Conservation (phyloP, 2,329 filamentous ascomycete species). For the Cladosporium velox region DNA sequence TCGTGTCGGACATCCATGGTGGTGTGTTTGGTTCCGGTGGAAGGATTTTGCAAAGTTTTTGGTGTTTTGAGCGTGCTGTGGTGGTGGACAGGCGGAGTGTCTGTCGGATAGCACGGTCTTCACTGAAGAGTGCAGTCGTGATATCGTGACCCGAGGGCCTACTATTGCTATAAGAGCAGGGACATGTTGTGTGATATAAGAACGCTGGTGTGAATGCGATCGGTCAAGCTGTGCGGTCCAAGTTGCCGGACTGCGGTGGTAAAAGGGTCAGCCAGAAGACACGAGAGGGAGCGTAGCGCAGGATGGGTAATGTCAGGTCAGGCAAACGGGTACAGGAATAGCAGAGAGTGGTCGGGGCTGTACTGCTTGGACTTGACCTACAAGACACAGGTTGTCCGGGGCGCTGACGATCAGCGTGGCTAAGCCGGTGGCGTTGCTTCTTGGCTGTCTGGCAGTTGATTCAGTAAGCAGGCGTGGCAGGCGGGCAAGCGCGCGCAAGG, state of each 20-base stretch:
- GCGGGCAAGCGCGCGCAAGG: not conserved
- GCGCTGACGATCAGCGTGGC: constrained; percentile 19
- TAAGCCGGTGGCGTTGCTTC: constrained; percentile 12
- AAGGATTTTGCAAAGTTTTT: constrained; percentile 9
- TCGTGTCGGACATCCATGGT: constrained; percentile 23
- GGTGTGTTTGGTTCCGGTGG: constrained; percentile 22
- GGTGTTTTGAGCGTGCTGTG: not conserved
- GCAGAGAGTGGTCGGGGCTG: constrained; percentile 8
- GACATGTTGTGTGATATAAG: constrained; percentile 13
- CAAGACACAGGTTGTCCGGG: constrained; percentile 16
- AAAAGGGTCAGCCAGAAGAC: constrained; percentile 6
- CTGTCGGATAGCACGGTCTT: constrained; percentile 10
- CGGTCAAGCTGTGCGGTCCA: not conserved
- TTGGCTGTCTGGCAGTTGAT: constrained; percentile 12
- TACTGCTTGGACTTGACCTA: constrained; percentile 17
- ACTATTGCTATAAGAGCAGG: constrained; percentile 24
- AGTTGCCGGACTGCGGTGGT: not conserved
- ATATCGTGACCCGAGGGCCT: constrained; percentile 23
- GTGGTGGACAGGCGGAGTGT: constrained; percentile 5
- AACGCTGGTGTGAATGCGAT: constrained; percentile 13
- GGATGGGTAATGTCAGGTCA: not conserved
- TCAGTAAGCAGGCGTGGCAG: constrained; percentile 12
- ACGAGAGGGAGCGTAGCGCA: not conserved
- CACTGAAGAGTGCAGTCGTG: constrained; percentile 18
- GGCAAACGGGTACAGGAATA: constrained; percentile 5